Conservation (phyloP, 2,329 filamentous ascomycete species). For the Fusarium sp. region DNA sequence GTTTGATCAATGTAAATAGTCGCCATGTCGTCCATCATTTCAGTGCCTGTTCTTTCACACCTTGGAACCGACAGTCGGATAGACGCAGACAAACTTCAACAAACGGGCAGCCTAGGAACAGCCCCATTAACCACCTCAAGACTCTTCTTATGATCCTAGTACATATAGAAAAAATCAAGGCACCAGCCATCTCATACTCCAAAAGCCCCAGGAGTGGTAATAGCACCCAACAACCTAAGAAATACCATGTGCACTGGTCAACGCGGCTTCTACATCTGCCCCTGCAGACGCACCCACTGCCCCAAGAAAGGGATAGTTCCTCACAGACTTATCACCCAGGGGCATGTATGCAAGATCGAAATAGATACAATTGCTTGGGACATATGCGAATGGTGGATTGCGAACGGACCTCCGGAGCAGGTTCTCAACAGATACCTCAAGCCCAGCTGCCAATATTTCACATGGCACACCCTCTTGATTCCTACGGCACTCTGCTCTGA, state of each 20-base stretch:
- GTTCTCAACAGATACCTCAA: conserved; percentile 41
- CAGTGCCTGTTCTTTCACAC: background rate
- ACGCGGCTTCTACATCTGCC: conserved; percentile 37
- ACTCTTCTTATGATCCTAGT: background rate
- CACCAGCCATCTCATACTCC: background rate
- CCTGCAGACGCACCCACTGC: conserved; percentile 36
- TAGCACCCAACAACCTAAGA: background rate
- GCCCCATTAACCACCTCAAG: background rate
- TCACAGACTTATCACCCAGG: conserved; percentile 28
- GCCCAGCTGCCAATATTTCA: conserved; percentile 36
- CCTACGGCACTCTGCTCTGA: conserved; percentile 19
- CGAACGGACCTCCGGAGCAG: conserved; percentile 39
- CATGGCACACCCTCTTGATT: conserved; percentile 35
- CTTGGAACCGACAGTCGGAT: background rate
- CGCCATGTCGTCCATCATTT: background rate
- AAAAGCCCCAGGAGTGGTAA: background rate
- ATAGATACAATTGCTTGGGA: conserved; percentile 38
- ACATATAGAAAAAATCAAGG: background rate
- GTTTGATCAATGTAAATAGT: background rate
- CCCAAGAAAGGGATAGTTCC: conserved; percentile 27
- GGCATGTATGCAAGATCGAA: conserved; percentile 36
- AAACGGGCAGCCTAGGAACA: background rate
- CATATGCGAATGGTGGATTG: conserved; percentile 42
- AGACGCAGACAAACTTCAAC: background rate
- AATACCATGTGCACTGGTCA: conserved; percentile 41